Evolutionary conservation across 345 rosid species (phyloP).

Genomic region (Brassica rapa): DNA sequence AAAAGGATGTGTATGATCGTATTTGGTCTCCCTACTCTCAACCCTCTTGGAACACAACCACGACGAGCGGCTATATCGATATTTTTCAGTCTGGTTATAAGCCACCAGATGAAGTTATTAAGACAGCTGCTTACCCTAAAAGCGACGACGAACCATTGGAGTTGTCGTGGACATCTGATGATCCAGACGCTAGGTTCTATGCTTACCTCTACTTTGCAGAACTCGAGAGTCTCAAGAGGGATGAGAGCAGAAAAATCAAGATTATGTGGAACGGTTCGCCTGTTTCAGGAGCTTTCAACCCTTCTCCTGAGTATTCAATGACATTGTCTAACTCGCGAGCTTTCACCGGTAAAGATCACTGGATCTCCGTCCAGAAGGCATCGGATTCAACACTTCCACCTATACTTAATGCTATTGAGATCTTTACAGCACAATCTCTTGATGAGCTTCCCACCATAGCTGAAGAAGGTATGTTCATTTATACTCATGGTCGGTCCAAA

Average conservation of each 20-base stretch:
- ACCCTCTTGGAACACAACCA: slow-evolving; percentile 39
- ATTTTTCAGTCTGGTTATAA: slow-evolving; percentile 40
- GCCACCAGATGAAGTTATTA: slow-evolving; percentile 48
- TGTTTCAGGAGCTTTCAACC: slow-evolving; percentile 38
- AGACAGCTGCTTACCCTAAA: slow-evolving; percentile 42
- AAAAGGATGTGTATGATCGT: slow-evolving; percentile 50
- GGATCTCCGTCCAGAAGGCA: slow-evolving; percentile 44
- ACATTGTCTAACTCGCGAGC: slow-evolving; percentile 44
- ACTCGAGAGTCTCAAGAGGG: slow-evolving; percentile 33
- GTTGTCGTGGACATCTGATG: slow-evolving; percentile 34
- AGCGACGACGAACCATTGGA: slow-evolving; percentile 37
- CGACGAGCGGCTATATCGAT: slow-evolving; percentile 37
- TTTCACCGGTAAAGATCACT: slow-evolving; percentile 47
- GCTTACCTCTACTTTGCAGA: slow-evolving; percentile 50
- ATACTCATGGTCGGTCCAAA: too few relatives aligned
- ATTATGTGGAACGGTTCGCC: slow-evolving; percentile 47
- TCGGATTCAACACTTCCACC: slow-evolving; percentile 45
- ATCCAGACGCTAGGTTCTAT: slow-evolving; percentile 39
- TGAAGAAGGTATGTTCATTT: slow-evolving; percentile 39
- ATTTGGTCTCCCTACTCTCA: slow-evolving; percentile 46
- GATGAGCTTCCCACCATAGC: slow-evolving; percentile 20
- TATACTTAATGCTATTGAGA: slow-evolving; percentile 49
- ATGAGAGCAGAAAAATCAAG: slow-evolving; percentile 46
- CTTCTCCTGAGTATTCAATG: slow-evolving; percentile 38
- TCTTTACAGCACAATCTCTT: slow-evolving; percentile 24